phyloP scores from a whole-genome alignment of 2,329 filamentous ascomycete species.

The Pseudogymnoascus sp. region DNA sequence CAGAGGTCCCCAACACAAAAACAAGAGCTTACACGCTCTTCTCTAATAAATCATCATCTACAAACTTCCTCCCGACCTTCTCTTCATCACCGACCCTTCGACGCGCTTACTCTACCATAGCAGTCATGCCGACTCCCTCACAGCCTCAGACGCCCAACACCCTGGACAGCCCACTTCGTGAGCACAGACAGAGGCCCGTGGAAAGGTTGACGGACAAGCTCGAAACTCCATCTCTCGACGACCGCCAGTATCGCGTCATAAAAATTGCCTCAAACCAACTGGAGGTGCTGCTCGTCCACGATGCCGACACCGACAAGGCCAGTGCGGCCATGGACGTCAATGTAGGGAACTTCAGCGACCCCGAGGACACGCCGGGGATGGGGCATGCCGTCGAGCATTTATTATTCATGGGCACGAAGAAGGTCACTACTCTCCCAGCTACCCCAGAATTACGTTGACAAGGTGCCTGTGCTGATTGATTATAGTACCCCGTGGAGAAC shows the following conservation, averaged over 20 bases:
- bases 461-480: background rate
- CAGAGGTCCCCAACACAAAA: background rate
- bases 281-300: slow-evolving; percentile 86
- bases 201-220: slow-evolving; percentile 56
- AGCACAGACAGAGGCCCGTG: slow-evolving; percentile 25
- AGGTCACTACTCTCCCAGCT: slow-evolving; percentile 41
- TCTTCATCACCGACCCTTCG: background rate
- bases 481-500: slow-evolving; percentile 81
- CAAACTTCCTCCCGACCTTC: slow-evolving; percentile 3
- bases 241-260: slow-evolving; percentile 81
- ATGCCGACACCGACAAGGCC: slow-evolving; percentile 92
- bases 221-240: slow-evolving; percentile 77
- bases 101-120: background rate
- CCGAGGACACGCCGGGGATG: slow-evolving; percentile 84
- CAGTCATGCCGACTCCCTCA: slow-evolving; percentile 25
- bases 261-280: slow-evolving; percentile 74
- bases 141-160: slow-evolving; percentile 25
- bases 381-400: slow-evolving; percentile 88
- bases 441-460: background rate
- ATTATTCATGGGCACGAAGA: slow-evolving; percentile 97
- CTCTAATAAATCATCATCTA: slow-evolving; percentile 5
- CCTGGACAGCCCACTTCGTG: slow-evolving; percentile 23
- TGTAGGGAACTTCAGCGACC: slow-evolving; percentile 91
- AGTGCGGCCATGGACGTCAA: slow-evolving; percentile 93
- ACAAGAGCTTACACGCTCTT: slow-evolving; percentile 1